Base-by-base conservation (phyloP, 2,329 filamentous ascomycete genomes). In the Neonectria coccinea region DNA sequence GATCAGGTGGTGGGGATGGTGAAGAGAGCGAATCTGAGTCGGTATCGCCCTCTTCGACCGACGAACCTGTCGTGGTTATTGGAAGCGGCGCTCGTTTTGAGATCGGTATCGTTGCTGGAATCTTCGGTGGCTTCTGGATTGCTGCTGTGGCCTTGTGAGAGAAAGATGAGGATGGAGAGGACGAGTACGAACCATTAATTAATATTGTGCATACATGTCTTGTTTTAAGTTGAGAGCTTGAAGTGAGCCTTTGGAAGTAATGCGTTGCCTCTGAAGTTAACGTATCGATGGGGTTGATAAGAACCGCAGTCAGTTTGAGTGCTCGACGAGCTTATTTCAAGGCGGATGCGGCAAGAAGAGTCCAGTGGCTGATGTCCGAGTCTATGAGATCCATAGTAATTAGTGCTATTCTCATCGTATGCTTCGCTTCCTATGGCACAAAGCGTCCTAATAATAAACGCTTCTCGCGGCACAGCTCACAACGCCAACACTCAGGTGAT, bases 61-160 rank as follows among this genome's bases (percentile, higher is more conserved):
- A 56, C 12, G 65, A 60, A 10, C 64, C 67, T 1, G 56, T 56
- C 11, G 59, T 67, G 1, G 63, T 66, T 9, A 45, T 56, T 41
- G 68, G 62, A 25, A 62, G 62, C 3, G 71, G 65, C 39, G 58
- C 70, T 25, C 67, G 67, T 14, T 54, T 64, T 18, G 72, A 75
- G 58, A 67, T 74, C 22, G 69, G 73, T 51, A 3, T 72, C n/a
- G 62, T 74, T 9, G 70, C 69, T 44, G 69, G 67, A 29, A 42
- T 75, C 52, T 72, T 75, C 39, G 70, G 66, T 3, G 62, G 54
- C 16, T 64, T 67, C 58, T 76, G 73, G 71, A 20, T 70, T 6
- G 54, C 59, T 31, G 74, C 68, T 16, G 68, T 71, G 31, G 66
- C 63, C 10, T 63, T 75, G 27, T 76, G 65, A 65, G 52, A 29